phyloP scores from a whole-genome alignment of 208 protist genomes.

The Trypanosoma rangeli region DNA sequence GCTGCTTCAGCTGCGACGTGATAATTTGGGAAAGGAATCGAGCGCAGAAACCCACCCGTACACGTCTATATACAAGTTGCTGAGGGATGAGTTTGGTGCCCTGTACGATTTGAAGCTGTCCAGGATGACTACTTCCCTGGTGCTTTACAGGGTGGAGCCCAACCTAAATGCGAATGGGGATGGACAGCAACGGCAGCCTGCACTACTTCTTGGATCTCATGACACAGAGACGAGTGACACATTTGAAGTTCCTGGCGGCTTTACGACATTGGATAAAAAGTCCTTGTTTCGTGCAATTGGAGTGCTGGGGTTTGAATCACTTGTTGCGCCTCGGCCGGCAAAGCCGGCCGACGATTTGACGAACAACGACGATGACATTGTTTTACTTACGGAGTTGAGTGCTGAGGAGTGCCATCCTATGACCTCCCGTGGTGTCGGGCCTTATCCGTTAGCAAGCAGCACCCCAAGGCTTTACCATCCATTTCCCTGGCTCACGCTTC shows the following conservation, averaged over 20 bases:
- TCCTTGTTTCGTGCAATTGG: background rate
- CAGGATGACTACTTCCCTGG: background rate
- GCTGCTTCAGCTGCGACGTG: slow-evolving; percentile 7
- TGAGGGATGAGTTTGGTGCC: background rate
- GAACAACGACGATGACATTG: background rate
- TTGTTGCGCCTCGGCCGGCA: background rate
- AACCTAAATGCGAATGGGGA: background rate
- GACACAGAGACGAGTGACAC: background rate
- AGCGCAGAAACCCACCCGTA: background rate
- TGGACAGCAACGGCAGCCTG: background rate
- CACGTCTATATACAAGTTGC: slow-evolving; percentile 4
- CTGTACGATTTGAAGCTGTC: background rate
- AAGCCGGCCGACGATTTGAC: background rate
- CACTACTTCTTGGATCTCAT: slow-evolving; percentile 17
- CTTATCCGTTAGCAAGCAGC: slow-evolving; percentile 1
- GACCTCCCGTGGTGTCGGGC: slow-evolving; percentile 13
- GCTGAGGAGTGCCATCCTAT: slow-evolving; percentile 23
- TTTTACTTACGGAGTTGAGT: slow-evolving; percentile 11
- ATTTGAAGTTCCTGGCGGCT: background rate
- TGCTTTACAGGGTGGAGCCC: slow-evolving; percentile 21
- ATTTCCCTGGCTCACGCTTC: slow-evolving; percentile 37
- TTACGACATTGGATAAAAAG: background rate
- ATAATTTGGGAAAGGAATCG: background rate
- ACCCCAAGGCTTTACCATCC: slow-evolving; percentile 20
- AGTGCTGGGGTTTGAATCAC: slow-evolving; percentile 22